Conservation (phyloP, 352 stramenopile species). For the Phytophthora fragariae region DNA sequence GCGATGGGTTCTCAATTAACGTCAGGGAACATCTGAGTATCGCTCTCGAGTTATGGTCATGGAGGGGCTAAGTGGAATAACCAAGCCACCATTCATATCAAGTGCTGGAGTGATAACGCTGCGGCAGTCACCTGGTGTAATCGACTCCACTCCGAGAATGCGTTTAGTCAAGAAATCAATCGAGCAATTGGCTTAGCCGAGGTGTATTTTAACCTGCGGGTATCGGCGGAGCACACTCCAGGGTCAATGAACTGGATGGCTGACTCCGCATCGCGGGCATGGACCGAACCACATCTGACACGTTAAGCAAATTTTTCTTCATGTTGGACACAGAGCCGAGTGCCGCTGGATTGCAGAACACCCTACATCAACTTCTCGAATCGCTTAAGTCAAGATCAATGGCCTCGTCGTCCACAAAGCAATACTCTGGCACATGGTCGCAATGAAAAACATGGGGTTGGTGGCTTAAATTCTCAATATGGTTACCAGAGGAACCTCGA, state of each 20-base stretch:
- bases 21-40: conserved; percentile 6
- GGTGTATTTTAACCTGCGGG: conserved; percentile 20
- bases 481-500: background rate
- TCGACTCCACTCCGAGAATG: conserved; percentile 12
- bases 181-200: conserved; percentile 32
- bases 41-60: conserved; percentile 25
- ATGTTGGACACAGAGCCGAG: conserved; percentile 8
- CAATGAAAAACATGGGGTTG: conserved; percentile 15
- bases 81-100: conserved; percentile 11
- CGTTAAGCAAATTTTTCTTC: conserved; percentile 26
- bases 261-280: conserved; percentile 24
- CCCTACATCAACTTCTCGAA: conserved; percentile 28
- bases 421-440: conserved; percentile 16
- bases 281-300: background rate
- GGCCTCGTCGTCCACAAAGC: conserved; percentile 11
- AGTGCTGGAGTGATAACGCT: conserved; percentile 42
- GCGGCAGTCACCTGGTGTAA: conserved; percentile 29
- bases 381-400: conserved; percentile 26
- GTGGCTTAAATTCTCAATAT: background rate
- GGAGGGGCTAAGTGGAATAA: conserved; percentile 19
- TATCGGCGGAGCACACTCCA: conserved; percentile 19
- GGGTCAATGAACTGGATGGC: conserved; percentile 37
- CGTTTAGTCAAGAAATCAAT: conserved; percentile 47
- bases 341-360: conserved; percentile 15
- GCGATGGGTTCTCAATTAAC: no score